phyloP scores from a whole-genome alignment of 2,329 filamentous ascomycete genomes.

The Neurospora crassa region DNA sequence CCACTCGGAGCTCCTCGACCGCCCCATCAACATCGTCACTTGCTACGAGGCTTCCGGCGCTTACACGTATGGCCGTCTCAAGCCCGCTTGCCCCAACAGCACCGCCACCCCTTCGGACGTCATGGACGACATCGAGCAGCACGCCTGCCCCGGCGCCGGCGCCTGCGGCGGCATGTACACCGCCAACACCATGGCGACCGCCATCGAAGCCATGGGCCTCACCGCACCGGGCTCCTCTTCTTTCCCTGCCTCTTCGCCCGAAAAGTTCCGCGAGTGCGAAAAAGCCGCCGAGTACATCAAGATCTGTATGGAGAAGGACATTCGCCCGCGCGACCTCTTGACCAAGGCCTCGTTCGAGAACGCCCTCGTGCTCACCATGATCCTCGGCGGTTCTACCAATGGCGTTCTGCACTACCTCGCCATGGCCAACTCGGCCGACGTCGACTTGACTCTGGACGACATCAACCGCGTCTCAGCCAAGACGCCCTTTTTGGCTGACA shows the following conservation, averaged over 20 bases:
- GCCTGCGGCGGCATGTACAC: slow-evolving; percentile 83
- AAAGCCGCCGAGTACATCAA: slow-evolving; percentile 71
- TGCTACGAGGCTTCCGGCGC: slow-evolving; percentile 85
- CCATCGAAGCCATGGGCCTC: slow-evolving; percentile 81
- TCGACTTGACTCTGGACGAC: slow-evolving; percentile 70
- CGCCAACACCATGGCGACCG: slow-evolving; percentile 87
- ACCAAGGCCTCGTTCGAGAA: slow-evolving; percentile 80
- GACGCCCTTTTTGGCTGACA: slow-evolving; percentile 77
- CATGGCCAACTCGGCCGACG: slow-evolving; percentile 78
- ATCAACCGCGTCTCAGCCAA: slow-evolving; percentile 72
- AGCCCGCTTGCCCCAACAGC: slow-evolving; percentile 46
- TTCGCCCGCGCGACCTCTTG: slow-evolving; percentile 69
- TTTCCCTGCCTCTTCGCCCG: slow-evolving; percentile 68
- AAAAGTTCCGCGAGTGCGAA: slow-evolving; percentile 80
- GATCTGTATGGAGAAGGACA: slow-evolving; percentile 71
- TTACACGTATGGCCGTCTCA: slow-evolving; percentile 66
- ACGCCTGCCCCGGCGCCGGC: slow-evolving; percentile 67
- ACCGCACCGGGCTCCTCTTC: slow-evolving; percentile 76
- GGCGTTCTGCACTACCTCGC: slow-evolving; percentile 82
- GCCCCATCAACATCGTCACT: slow-evolving; percentile 77
- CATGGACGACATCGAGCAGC: slow-evolving; percentile 70
- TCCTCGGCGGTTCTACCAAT: slow-evolving; percentile 83
- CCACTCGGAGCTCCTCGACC: slow-evolving; percentile 66
- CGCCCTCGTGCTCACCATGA: slow-evolving; percentile 82
- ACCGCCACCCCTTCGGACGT: slow-evolving; percentile 67